phyloP scores from a whole-genome alignment of 768 basidiomycete genomes.

The Thelephora aurantiotincta region DNA sequence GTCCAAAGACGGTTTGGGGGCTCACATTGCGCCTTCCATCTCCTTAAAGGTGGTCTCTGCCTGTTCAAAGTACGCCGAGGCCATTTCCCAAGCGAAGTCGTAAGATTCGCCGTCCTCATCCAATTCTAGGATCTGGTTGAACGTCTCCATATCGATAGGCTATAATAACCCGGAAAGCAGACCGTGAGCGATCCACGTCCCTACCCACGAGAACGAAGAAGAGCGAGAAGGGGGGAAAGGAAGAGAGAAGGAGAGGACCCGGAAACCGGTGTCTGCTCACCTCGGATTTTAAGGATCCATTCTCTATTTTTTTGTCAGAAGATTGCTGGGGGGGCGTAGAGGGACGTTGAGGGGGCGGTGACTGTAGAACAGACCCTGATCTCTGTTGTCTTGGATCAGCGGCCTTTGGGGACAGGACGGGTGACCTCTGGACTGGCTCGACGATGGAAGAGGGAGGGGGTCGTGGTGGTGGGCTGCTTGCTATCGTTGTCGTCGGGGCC shows the following conservation, averaged over 20 bases:
- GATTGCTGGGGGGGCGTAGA: not conserved
- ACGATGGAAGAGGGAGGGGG: too few relatives aligned
- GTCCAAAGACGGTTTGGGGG: conserved; percentile 10
- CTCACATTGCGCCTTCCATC: conserved; percentile 76
- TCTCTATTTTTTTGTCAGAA: not conserved
- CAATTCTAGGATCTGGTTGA: conserved; percentile 81
- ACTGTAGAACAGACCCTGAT: too few relatives aligned
- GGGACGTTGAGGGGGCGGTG: too few relatives aligned
- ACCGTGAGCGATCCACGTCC: too few relatives aligned
- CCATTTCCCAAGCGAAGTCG: conserved; percentile 73
- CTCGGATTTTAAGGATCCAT: not conserved
- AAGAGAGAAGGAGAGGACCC: not conserved
- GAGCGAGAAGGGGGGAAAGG: not conserved
- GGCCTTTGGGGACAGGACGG: too few relatives aligned
- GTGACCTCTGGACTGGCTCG: too few relatives aligned
- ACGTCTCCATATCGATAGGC: conserved; percentile 62
- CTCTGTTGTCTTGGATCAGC: too few relatives aligned
- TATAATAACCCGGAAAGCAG: not conserved
- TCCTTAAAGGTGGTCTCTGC: conserved; percentile 58
- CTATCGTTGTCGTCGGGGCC: too few relatives aligned
- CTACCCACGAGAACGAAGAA: not conserved
- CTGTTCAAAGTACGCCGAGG: conserved; percentile 68
- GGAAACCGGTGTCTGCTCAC: not conserved
- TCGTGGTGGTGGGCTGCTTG: too few relatives aligned
- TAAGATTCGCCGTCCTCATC: conserved; percentile 61